These are phyloP conservation scores for Rhinocladiella mackenziei DNA, from an alignment of 2,329 filamentous ascomycete species.

Conservation along the genomic window DNA sequence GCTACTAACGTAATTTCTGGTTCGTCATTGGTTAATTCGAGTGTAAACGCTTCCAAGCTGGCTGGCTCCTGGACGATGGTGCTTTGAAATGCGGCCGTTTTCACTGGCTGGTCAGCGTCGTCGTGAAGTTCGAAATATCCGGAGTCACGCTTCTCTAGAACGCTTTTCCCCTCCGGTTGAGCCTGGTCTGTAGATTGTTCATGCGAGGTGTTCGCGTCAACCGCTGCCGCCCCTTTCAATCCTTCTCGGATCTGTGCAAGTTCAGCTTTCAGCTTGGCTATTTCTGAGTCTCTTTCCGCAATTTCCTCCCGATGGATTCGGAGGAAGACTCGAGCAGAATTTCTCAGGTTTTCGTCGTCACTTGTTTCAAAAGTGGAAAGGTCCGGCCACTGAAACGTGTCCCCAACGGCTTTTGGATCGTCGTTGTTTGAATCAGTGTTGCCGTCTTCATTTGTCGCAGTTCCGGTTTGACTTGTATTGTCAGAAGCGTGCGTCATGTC, in stretches of 20 bases:
- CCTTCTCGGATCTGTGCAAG: conserved; percentile 4
- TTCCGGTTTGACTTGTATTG: too few species aligned
- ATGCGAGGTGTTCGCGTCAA: not conserved
- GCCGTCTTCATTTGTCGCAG: too few species aligned
- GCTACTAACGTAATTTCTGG: conserved; percentile 1
- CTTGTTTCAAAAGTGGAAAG: too few species aligned
- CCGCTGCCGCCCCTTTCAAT: conserved; percentile 3
- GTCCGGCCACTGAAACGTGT: too few species aligned
- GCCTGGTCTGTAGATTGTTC: not conserved
- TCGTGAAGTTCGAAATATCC: not conserved
- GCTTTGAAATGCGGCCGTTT: not conserved
- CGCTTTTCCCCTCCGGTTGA: too few species aligned
- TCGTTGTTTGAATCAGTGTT: too few species aligned
- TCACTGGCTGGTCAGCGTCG: not conserved
- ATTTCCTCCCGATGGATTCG: conserved; percentile 13
- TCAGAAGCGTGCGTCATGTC: too few species aligned
- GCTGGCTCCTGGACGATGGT: not conserved
- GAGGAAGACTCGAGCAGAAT: conserved; percentile 10
- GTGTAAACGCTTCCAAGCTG: not conserved
- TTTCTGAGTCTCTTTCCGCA: conserved; percentile 9
- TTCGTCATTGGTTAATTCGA: not conserved
- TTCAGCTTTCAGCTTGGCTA: conserved; percentile 8
- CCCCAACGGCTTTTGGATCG: too few species aligned
- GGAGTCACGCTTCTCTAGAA: too few species aligned
- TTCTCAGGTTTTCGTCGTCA: not conserved